Conservation (phyloP, 768 basidiomycete genomes). For the Cystofilobasidium macerans region DNA sequence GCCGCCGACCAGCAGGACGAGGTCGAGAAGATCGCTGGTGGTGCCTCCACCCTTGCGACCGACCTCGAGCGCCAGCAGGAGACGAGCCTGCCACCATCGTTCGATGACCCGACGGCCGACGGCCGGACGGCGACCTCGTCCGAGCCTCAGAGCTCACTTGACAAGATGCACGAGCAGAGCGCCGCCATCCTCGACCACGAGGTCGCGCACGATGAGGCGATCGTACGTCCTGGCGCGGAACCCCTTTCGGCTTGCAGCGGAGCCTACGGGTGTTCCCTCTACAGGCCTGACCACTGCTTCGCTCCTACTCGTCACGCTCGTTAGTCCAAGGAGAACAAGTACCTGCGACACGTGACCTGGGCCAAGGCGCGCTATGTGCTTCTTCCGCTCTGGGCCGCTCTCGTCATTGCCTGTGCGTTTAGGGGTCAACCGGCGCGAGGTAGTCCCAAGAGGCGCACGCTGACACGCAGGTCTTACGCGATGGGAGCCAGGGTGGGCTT, state of each 20-base stretch:
- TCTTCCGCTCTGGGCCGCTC: constrained; percentile 9
- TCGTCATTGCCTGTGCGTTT: constrained; percentile 23
- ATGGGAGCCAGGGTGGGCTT: constrained; percentile 12
- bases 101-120: no score
- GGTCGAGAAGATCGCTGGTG: no score
- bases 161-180: not conserved
- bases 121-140: not conserved
- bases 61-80: no score
- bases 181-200: constrained; percentile 10
- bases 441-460: not conserved
- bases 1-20: no score
- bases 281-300: no score
- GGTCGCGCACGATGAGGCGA: not conserved
- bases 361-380: constrained; percentile 7
- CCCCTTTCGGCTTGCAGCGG: no score
- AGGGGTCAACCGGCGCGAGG: no score
- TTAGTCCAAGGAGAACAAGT: not conserved
- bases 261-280: no score
- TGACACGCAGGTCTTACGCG: not conserved
- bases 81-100: no score
- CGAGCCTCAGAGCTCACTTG: not conserved
- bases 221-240: not conserved
- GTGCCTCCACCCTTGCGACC: no score
- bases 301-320: not conserved
- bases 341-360: constrained; percentile 8